Evolutionary conservation across 257 asterid genomes (phyloP).

Genomic region (Oldenlandia corymbosa): DNA sequence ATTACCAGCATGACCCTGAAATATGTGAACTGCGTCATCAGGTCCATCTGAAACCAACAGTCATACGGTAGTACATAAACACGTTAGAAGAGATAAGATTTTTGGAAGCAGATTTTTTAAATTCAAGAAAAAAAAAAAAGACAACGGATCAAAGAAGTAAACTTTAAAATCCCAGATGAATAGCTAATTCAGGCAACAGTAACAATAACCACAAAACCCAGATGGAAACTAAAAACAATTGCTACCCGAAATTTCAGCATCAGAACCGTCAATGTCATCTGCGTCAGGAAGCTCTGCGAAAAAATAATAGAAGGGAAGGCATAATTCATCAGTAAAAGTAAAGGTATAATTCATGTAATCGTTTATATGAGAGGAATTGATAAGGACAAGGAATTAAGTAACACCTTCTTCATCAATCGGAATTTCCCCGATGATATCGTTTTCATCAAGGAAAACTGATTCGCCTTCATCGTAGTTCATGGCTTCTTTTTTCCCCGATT

Average conservation of each 20-base stretch:
- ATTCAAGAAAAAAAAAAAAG: no score
- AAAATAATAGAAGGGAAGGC: slow-evolving; percentile 6
- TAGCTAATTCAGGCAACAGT: neutral
- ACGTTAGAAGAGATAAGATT: neutral
- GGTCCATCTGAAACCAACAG: slow-evolving; percentile 53
- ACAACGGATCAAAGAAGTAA: neutral
- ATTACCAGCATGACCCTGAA: slow-evolving; percentile 81
- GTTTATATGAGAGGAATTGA: neutral
- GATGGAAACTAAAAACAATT: neutral
- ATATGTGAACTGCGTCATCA: slow-evolving; percentile 85
- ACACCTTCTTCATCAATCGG: slow-evolving; percentile 77
- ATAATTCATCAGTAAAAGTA: neutral
- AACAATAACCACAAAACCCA: neutral
- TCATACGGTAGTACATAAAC: neutral
- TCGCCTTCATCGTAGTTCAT: no score
- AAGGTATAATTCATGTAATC: neutral
- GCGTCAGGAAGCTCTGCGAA: slow-evolving; percentile 78
- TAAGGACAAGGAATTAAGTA: neutral
- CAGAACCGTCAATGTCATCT: slow-evolving; percentile 61
- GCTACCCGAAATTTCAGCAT: slow-evolving; percentile 34
- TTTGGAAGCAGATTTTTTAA: no score
- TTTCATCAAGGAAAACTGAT: slow-evolving; percentile 52
- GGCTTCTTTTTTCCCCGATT: no score
- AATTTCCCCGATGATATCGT: slow-evolving; percentile 56
- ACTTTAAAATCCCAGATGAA: neutral